phyloP scores from a whole-genome alignment of 345 rosid genomes.

The Moringa oleifera region DNA sequence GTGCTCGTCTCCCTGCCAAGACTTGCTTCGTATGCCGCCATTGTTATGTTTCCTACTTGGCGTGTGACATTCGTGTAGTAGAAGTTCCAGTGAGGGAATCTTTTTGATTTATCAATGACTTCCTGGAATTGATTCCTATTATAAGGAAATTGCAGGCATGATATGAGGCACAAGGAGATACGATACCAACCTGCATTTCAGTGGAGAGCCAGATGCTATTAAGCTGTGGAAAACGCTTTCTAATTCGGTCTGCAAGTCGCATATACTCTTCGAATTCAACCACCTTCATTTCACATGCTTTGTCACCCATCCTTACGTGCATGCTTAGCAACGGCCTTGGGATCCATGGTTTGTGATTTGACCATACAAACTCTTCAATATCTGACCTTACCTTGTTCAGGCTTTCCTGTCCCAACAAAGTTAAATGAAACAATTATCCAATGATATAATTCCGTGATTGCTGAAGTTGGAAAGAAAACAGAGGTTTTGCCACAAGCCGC shows the following conservation, averaged over 20 bases:
- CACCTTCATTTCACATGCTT: conserved; percentile 91
- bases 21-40: conserved; percentile 84
- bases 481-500: no score
- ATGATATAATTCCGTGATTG: no score
- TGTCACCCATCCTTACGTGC: conserved; percentile 99
- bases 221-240: conserved; percentile 61
- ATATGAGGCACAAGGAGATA: no score
- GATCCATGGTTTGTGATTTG: conserved; percentile 74
- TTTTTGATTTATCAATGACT: conserved; percentile 56
- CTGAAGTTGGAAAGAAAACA: no score
- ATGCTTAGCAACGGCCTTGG: conserved; percentile 89
- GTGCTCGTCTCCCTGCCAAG: conserved; percentile 93
- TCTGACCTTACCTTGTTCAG: conserved; percentile 32
- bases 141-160: no score
- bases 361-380: conserved; percentile 74
- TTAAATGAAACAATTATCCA: background rate
- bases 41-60: conserved; percentile 70
- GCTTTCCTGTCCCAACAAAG: conserved; percentile 23
- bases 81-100: conserved; percentile 53
- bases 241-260: conserved; percentile 58
- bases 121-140: conserved; percentile 25
- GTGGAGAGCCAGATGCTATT: conserved; percentile 83
- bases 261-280: conserved; percentile 62
- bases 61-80: conserved; percentile 76
- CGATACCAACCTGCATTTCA: conserved; percentile 78